A percentile compares a stretch with the other conserved stretches of the same genome.
Conservation (phyloP, 805 yeast genomes). For the Pichia paraexigua region DNA sequence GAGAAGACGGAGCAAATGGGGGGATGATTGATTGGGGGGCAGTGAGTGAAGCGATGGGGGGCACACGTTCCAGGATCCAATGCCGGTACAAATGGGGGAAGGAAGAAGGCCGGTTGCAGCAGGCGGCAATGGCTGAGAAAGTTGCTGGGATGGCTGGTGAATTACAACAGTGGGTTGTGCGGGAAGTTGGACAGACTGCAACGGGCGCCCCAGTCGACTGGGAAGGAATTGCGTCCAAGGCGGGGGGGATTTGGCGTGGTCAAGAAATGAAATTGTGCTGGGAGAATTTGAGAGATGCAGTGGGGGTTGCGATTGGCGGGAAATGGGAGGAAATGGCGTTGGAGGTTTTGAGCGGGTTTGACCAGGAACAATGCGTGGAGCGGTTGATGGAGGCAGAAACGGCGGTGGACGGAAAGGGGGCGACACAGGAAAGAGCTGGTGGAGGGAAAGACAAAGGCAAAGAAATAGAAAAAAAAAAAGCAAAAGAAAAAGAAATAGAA, state of each 20-base stretch:
- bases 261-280: neutral
- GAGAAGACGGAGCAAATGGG: constrained; percentile 54
- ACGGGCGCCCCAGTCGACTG: neutral
- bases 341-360: neutral
- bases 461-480: too few species aligned
- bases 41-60: constrained; percentile 85
- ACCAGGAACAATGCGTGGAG: neutral
- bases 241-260: neutral
- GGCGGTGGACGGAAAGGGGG: neutral
- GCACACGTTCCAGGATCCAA: constrained; percentile 82
- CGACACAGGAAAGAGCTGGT: neutral
- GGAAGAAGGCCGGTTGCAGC: constrained; percentile 4
- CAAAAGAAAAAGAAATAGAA: too few species aligned
- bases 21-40: constrained; percentile 76
- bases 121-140: neutral
- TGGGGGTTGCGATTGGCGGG: neutral
- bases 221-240: neutral
- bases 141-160: neutral
- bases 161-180: neutral
- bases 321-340: neutral
- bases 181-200: neutral
- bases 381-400: neutral
- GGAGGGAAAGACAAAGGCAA: too few species aligned
- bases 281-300: neutral
- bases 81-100: constrained; percentile 96